These are phyloP conservation scores for Leccinum ponderosum DNA, from an alignment of 1,284 basidiomycete genomes.

Conservation along the genomic window DNA sequence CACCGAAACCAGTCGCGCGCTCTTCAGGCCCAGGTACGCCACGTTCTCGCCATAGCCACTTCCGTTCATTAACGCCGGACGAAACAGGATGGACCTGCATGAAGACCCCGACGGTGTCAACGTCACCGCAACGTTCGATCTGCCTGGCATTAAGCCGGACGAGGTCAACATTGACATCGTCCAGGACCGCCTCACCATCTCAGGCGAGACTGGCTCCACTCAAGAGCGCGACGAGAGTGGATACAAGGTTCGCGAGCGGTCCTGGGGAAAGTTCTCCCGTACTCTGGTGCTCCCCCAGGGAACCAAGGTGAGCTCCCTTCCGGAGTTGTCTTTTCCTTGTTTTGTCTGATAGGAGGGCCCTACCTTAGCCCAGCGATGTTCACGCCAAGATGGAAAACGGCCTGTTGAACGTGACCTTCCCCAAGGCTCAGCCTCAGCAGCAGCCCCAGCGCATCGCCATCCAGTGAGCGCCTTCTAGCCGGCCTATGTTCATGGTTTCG, in stretches of 20 bases:
- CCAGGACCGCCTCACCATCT: slow-evolving; percentile 44
- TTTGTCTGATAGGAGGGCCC: background rate
- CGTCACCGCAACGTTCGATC: slow-evolving; percentile 49
- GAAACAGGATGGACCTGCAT: slow-evolving; percentile 47
- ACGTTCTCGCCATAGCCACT: background rate
- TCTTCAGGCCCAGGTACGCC: slow-evolving; percentile 30
- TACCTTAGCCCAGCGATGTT: background rate
- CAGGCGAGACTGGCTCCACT: slow-evolving; percentile 41
- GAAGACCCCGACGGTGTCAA: slow-evolving; percentile 41
- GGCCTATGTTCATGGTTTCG: background rate
- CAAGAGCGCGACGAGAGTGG: slow-evolving; percentile 42
- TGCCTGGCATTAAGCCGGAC: slow-evolving; percentile 47
- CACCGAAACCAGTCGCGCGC: slow-evolving; percentile 16
- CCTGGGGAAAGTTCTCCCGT: slow-evolving; percentile 32
- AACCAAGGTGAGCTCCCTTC: slow-evolving; percentile 39
- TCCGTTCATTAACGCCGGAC: background rate
- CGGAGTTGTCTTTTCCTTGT: background rate
- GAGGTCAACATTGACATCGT: slow-evolving; percentile 44
- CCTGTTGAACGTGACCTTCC: slow-evolving; percentile 45
- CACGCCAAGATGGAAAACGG: slow-evolving; percentile 45
- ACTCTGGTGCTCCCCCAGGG: slow-evolving; percentile 45
- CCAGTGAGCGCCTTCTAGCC: slow-evolving; percentile 10
- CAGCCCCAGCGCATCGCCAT: slow-evolving; percentile 40
- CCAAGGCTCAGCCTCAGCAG: slow-evolving; percentile 38
- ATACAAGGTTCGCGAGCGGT: slow-evolving; percentile 51